Conservation (phyloP, 2,329 filamentous ascomycete species). For the Fusarium equiseti region DNA sequence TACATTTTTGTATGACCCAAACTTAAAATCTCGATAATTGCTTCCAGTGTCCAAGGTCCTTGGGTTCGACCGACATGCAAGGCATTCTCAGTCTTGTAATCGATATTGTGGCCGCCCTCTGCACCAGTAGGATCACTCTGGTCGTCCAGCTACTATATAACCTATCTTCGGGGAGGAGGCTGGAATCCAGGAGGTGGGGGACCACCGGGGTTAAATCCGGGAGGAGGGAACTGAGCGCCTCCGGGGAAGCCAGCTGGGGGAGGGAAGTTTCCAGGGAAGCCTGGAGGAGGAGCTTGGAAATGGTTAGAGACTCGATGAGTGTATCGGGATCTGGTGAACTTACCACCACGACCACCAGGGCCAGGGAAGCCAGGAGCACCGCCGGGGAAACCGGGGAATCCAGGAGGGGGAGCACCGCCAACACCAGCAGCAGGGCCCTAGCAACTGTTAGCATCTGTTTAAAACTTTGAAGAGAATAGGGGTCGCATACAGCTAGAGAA, state of each 20-base stretch:
- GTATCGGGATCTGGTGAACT: constrained; percentile 48
- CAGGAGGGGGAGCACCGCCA: constrained; percentile 75
- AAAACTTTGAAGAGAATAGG: neutral
- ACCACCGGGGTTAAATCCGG: constrained; percentile 64
- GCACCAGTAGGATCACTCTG: constrained; percentile 42
- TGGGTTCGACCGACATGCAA: constrained; percentile 38
- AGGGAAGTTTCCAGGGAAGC: constrained; percentile 54
- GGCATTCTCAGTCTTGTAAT: constrained; percentile 40
- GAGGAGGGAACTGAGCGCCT: constrained; percentile 60
- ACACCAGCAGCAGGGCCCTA: constrained; percentile 87
- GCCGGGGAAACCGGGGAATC: constrained; percentile 66
- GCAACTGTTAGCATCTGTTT: constrained; percentile 35
- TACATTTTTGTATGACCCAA: constrained; percentile 50
- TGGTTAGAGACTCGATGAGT: constrained; percentile 50
- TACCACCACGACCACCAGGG: constrained; percentile 66
- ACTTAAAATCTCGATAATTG: constrained; percentile 41
- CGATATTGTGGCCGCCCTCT: constrained; percentile 44
- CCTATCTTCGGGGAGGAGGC: constrained; percentile 73
- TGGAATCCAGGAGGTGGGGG: constrained; percentile 79
- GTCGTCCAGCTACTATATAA: constrained; percentile 45
- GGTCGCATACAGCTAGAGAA: constrained; percentile 76
- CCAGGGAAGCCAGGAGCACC: constrained; percentile 61
- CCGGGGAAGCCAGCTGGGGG: constrained; percentile 62
- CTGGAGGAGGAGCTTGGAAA: constrained; percentile 58
- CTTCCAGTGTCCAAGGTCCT: constrained; percentile 27